Evolutionary conservation across 306 rosid species (phyloP), one percentile per base, ranked within the genome.

Genomic region (Medicago lupulina): DNA sequence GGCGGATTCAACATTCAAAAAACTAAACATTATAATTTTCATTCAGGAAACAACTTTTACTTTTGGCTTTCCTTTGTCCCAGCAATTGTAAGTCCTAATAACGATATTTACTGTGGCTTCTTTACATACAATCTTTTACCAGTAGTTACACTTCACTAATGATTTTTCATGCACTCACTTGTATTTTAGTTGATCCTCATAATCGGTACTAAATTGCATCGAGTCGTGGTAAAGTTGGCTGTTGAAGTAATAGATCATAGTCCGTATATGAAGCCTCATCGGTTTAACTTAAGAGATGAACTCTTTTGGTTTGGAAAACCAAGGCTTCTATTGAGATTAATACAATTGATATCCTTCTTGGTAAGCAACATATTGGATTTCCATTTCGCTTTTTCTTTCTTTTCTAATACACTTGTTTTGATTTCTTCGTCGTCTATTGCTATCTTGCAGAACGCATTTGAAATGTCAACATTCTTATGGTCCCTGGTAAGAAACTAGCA

Each of bases 231-330:
- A 74, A 90, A 89, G 73, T 71, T 95, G 84, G 99, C 97, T 15
- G 97, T 92, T 19, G 99, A 89, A 87, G 82, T 87, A 76, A 77
- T 77, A 83, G 95, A 89, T 76, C 69, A 67, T 76, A 63, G 80
- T 63, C 85, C 86, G 4, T 4, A 17, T 31, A 63, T 67, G 78
- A 88, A 76, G 67, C 81, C 50, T 65, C 76, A 63, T 50, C 85
- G 66, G 63, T 87, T 92, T 77, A 89, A 87, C 70, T 84, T 89
- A 40, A 84, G 97, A 80, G 99, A 95, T 76, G 91, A 92, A 16
- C 95, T 90, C 55, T 95, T 95, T 76, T 95, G 98, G 98, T 92
- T 95, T 84, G 88, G 92, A 79, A 95, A 82, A 67, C 98, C 98
- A 7, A 79, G 86, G 89, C 82, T 92, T 74, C 89, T 95, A 44